Conservation (phyloP, 1,139 yeast genomes). For the Hyphopichia wangnamkhiaoensis region DNA sequence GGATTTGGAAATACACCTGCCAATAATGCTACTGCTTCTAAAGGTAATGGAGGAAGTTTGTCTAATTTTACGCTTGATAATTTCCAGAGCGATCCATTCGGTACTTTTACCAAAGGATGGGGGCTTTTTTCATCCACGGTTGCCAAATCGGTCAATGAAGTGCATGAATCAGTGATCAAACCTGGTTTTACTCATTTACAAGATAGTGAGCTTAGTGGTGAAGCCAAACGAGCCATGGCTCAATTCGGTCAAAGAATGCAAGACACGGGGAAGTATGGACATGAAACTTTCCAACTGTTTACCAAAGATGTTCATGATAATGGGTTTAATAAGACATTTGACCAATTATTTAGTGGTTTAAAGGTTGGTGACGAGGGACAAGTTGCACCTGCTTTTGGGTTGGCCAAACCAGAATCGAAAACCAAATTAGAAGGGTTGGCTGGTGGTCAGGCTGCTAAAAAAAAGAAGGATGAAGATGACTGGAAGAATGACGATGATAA, state of each 20-base stretch:
- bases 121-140: conserved; percentile 84
- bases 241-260: conserved; percentile 95
- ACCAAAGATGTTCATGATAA: conserved; percentile 48
- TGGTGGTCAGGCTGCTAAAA: conserved; percentile 26
- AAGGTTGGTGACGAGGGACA: conserved; percentile 26
- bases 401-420: conserved; percentile 58
- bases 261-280: conserved; percentile 77
- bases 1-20: conserved; percentile 88
- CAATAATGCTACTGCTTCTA: conserved; percentile 12
- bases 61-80: conserved; percentile 69
- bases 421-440: conserved; percentile 58
- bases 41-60: conserved; percentile 36
- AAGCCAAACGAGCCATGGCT: conserved; percentile 87
- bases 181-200: conserved; percentile 84
- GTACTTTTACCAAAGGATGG: conserved; percentile 91
- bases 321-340: conserved; percentile 40
- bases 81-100: conserved; percentile 83
- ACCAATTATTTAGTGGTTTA: conserved; percentile 51
- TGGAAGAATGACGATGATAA: conserved; percentile 34
- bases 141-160: conserved; percentile 79
- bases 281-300: conserved; percentile 63
- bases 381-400: conserved; percentile 71
- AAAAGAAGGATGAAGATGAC: conserved; percentile 22
- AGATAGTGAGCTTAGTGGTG: conserved; percentile 74
- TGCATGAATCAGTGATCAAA: conserved; percentile 82